A percentile compares a stretch with the other conserved stretches of the same genome.
These are phyloP conservation scores for Gaultheria prostrata DNA, from an alignment of 148 eudicot species.

Conservation along the genomic window DNA sequence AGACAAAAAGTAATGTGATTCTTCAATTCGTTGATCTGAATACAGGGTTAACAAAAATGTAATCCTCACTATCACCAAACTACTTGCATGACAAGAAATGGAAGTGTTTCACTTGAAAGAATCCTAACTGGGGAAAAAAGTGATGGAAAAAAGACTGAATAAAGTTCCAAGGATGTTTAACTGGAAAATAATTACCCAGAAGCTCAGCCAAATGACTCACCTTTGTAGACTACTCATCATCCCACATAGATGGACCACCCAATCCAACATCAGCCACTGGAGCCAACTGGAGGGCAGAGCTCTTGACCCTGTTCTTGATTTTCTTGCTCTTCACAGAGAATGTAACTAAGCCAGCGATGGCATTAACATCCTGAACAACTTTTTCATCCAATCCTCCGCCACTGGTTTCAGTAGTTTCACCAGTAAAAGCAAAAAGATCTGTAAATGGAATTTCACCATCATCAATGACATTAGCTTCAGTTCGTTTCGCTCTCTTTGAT, in stretches of 20 bases:
- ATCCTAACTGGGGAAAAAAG: background rate
- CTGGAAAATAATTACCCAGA: background rate
- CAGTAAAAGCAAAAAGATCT: constrained; percentile 41
- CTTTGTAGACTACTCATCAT: constrained; percentile 25
- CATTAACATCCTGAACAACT: constrained; percentile 23
- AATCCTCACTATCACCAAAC: background rate
- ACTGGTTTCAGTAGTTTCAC: constrained; percentile 24
- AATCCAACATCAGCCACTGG: constrained; percentile 60
- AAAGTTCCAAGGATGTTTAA: background rate
- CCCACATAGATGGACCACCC: constrained; percentile 89
- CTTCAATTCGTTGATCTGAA: background rate
- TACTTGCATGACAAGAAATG: background rate
- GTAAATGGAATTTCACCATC: constrained; percentile 60
- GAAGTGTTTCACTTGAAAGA: background rate
- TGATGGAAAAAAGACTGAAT: background rate
- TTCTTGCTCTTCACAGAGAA: constrained; percentile 51
- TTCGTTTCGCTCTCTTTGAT: constrained; percentile 33
- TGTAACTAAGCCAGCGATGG: constrained; percentile 38
- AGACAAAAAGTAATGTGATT: background rate
- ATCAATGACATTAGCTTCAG: constrained; percentile 43
- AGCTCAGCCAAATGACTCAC: background rate
- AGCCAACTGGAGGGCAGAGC: constrained; percentile 34
- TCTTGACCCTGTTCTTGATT: constrained; percentile 31
- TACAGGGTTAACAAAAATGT: background rate
- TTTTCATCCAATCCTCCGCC: constrained; percentile 18